A percentile compares a stretch with the other conserved stretches of the same genome.
Conservation (phyloP, 768 basidiomycete species). For the Tylopilus felleus region DNA sequence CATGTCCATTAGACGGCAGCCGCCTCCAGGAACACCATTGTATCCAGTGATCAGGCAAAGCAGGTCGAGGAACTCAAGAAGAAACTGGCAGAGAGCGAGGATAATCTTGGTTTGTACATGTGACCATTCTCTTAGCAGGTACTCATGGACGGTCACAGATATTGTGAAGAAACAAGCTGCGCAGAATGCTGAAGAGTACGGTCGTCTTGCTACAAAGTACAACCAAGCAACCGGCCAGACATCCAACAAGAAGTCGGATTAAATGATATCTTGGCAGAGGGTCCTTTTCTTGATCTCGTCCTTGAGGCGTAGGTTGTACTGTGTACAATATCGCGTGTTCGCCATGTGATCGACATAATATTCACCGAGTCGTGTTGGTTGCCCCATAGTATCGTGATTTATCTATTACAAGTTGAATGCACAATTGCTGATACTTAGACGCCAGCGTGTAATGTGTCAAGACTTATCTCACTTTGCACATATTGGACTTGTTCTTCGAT, state of each 20-base stretch:
- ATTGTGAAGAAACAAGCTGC: conserved; percentile 79
- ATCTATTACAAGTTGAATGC: not conserved
- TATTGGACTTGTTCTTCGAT: too few relatives aligned
- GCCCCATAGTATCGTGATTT: not conserved
- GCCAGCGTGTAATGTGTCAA: too few relatives aligned
- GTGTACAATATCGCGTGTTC: not conserved
- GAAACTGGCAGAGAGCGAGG: conserved; percentile 54
- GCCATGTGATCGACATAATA: not conserved
- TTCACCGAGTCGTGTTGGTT: not conserved
- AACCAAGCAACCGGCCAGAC: conserved; percentile 63
- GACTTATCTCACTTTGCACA: too few relatives aligned
- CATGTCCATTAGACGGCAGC: conserved; percentile 31
- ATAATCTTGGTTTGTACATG: conserved; percentile 55
- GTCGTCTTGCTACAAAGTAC: conserved; percentile 75
- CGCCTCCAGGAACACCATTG: conserved; percentile 29
- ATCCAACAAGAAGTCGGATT: conserved; percentile 68
- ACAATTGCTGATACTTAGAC: too few relatives aligned
- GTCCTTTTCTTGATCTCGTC: not conserved
- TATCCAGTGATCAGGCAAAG: conserved; percentile 22
- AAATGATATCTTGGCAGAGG: not conserved
- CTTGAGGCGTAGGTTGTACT: not conserved
- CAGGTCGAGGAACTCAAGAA: conserved; percentile 68
- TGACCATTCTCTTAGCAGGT: not conserved
- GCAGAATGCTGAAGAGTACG: conserved; percentile 77
- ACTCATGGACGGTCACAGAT: conserved; percentile 38